Percentiles rank a stretch among this genome's conserved stretches.
Evolutionary conservation across 345 rosid species (phyloP).

Genomic region (Draba incana): DNA sequence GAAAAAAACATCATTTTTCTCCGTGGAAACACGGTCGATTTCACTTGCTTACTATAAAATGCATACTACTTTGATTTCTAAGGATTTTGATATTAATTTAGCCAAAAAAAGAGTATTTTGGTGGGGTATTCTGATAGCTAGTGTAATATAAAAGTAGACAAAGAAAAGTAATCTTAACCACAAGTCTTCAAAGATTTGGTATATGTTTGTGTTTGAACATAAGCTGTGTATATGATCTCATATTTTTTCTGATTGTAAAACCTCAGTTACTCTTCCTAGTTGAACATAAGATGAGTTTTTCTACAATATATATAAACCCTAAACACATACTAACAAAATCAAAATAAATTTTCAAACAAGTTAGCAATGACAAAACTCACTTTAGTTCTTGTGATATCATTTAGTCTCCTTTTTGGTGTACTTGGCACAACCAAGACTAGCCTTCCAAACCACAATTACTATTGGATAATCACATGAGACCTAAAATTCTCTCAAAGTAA

Average conservation of each 20-base stretch:
- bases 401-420: slow-evolving; percentile 13
- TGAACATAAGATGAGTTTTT: slow-evolving; percentile 15
- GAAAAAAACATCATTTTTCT: too few relatives aligned
- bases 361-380: slow-evolving; percentile 10
- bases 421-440: slow-evolving; percentile 5
- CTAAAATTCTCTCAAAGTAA: too few relatives aligned
- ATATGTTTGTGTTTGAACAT: slow-evolving; percentile 9
- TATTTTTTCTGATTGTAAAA: neutral
- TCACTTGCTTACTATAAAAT: too few relatives aligned
- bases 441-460: neutral
- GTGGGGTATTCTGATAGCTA: too few relatives aligned
- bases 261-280: slow-evolving; percentile 10
- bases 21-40: too few relatives aligned
- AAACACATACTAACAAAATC: neutral
- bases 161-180: neutral
- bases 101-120: too few relatives aligned
- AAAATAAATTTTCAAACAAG: neutral
- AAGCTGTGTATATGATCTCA: neutral
- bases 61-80: too few relatives aligned
- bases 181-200: neutral
- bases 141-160: too few relatives aligned
- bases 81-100: too few relatives aligned
- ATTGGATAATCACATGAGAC: too few relatives aligned
- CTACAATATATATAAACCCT: slow-evolving; percentile 19
- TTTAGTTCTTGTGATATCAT: slow-evolving; percentile 12